These are phyloP conservation scores for Letharia columbiana DNA, from an alignment of 495 filamentous ascomycete species.

Conservation along the genomic window DNA sequence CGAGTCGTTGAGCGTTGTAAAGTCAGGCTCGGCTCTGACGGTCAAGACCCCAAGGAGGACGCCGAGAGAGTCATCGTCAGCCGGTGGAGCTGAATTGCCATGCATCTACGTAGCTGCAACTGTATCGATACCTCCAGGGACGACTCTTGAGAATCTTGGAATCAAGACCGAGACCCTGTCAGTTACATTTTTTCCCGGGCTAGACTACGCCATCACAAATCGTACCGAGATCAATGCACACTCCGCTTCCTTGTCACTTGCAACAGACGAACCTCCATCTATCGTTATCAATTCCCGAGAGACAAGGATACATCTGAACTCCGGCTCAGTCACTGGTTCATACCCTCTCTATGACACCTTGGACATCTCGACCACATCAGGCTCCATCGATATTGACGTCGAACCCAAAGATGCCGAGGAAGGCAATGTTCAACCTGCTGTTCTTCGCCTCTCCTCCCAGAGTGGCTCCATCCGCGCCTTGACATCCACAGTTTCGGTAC, in stretches of 20 bases:
- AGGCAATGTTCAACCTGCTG: constrained; percentile 10
- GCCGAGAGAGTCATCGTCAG: background rate
- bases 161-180: constrained; percentile 25
- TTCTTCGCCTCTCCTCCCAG: constrained; percentile 13
- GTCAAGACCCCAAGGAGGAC: constrained; percentile 13
- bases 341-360: constrained; percentile 30
- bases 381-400: constrained; percentile 18
- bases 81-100: background rate
- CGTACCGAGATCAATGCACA: constrained; percentile 10
- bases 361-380: constrained; percentile 24
- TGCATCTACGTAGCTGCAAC: constrained; percentile 15
- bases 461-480: constrained; percentile 14
- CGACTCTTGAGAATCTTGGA: constrained; percentile 34
- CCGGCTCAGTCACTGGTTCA: constrained; percentile 20
- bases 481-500: constrained; percentile 7
- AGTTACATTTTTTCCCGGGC: constrained; percentile 8
- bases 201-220: constrained; percentile 13
- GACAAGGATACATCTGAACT: constrained; percentile 2
- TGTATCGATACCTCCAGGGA: constrained; percentile 22
- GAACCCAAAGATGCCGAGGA: constrained; percentile 13
- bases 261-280: background rate
- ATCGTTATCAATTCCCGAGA: constrained; percentile 10
- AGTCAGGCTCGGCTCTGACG: constrained; percentile 8
- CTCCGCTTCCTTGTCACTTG: constrained; percentile 8
- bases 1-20: constrained; percentile 10